A percentile compares a stretch with the other conserved stretches of the same genome.
These are phyloP conservation scores for Cystobasidium onofrii DNA, from an alignment of 768 basidiomycete species.

Conservation along the genomic window DNA sequence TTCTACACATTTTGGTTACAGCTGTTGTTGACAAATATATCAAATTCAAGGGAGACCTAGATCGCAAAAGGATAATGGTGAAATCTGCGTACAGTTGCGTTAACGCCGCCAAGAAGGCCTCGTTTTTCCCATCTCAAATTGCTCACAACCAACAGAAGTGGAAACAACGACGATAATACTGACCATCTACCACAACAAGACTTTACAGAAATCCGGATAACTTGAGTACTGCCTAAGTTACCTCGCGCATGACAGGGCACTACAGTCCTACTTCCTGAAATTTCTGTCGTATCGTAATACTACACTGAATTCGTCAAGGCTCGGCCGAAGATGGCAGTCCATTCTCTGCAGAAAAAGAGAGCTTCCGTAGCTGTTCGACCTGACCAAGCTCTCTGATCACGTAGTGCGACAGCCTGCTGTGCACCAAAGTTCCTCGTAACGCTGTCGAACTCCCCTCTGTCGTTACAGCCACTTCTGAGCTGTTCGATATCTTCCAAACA, in stretches of 20 bases:
- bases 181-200: too few relatives aligned
- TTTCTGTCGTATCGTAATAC: not conserved
- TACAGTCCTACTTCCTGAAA: not conserved
- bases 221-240: too few relatives aligned
- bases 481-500: conserved; percentile 80
- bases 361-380: conserved; percentile 81
- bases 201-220: too few relatives aligned
- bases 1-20: not conserved
- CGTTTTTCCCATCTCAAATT: too few relatives aligned
- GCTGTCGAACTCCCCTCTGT: conserved; percentile 82
- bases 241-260: too few relatives aligned
- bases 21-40: too few relatives aligned
- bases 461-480: conserved; percentile 76
- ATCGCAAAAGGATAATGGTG: too few relatives aligned
- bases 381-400: conserved; percentile 94
- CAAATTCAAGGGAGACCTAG: too few relatives aligned
- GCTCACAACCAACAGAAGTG: too few relatives aligned
- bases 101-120: too few relatives aligned
- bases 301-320: not conserved
- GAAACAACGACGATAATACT: too few relatives aligned
- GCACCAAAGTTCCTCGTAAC: conserved; percentile 93
- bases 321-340: conserved; percentile 16
- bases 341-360: conserved; percentile 55
- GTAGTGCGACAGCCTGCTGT: conserved; percentile 95
- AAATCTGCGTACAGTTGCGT: too few relatives aligned